Evolutionary conservation across 441 rosid species (phyloP).

Genomic region (Jatropha podagrica): DNA sequence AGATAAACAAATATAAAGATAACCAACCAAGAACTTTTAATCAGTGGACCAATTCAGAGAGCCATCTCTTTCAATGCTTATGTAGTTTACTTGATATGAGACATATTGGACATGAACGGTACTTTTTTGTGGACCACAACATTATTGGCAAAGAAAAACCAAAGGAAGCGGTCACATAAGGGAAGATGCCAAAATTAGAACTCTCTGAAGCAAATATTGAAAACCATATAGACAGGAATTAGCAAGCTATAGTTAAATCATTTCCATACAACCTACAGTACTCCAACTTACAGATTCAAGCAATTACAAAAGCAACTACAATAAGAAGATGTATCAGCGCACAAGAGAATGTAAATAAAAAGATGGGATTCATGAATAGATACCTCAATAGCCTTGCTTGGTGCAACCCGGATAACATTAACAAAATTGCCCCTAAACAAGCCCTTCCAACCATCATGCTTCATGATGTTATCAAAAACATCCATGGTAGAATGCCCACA

Average conservation of each 20-base stretch:
- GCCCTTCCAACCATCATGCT: constrained; percentile 91
- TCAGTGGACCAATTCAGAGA: background rate
- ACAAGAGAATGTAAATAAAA: background rate
- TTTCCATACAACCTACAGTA: background rate
- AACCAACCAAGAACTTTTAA: background rate
- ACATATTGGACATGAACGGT: background rate
- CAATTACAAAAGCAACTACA: background rate
- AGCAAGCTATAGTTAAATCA: background rate
- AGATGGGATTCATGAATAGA: constrained; percentile 11
- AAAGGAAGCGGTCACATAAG: background rate
- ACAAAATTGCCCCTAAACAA: constrained; percentile 93
- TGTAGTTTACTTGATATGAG: background rate
- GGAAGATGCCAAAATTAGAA: background rate
- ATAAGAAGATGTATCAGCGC: background rate
- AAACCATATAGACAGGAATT: background rate
- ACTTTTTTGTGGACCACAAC: background rate
- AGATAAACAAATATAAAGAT: background rate
- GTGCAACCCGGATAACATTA: constrained; percentile 92
- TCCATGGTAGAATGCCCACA: constrained; percentile 64
- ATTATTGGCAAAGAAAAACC: background rate
- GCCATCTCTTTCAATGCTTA: background rate
- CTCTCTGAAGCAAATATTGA: background rate
- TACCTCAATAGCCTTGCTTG: constrained; percentile 77
- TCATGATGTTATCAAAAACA: constrained; percentile 77
- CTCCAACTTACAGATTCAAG: background rate